Conservation (phyloP, 2,329 filamentous ascomycete genomes). For the Blastomyces parvus region DNA sequence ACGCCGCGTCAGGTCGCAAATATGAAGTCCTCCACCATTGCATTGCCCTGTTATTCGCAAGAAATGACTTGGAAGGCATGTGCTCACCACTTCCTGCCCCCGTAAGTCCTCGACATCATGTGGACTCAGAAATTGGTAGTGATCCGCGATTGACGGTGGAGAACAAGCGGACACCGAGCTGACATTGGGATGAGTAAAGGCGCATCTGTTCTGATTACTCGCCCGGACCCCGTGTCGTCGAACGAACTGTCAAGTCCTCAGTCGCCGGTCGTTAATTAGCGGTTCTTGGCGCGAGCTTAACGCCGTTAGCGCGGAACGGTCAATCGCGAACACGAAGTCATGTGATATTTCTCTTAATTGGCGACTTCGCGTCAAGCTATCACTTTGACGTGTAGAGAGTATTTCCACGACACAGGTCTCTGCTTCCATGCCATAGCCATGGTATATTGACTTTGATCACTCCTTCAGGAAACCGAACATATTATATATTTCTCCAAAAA, state of each 20-base stretch:
- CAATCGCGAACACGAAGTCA: conserved; percentile 10
- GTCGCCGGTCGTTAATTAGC: too few relatives aligned
- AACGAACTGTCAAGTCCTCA: too few relatives aligned
- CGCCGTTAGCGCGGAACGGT: too few relatives aligned
- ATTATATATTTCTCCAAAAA: conserved; percentile 30
- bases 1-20: neutral
- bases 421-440: neutral
- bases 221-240: too few relatives aligned
- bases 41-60: neutral
- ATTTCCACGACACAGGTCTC: neutral
- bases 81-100: neutral
- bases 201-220: too few relatives aligned
- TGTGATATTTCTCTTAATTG: neutral
- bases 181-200: too few relatives aligned
- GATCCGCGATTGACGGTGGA: too few relatives aligned
- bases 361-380: neutral
- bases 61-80: neutral
- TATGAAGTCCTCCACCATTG: neutral
- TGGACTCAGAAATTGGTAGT: neutral
- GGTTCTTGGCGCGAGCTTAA: too few relatives aligned
- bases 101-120: neutral
- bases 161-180: too few relatives aligned
- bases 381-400: neutral
- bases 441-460: too few relatives aligned
- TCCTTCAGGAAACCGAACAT: neutral